A percentile compares a stretch with the other conserved stretches of the same genome.
phyloP scores from a whole-genome alignment of 192 early-diverging fungal species.

The Coemansia sp. region DNA sequence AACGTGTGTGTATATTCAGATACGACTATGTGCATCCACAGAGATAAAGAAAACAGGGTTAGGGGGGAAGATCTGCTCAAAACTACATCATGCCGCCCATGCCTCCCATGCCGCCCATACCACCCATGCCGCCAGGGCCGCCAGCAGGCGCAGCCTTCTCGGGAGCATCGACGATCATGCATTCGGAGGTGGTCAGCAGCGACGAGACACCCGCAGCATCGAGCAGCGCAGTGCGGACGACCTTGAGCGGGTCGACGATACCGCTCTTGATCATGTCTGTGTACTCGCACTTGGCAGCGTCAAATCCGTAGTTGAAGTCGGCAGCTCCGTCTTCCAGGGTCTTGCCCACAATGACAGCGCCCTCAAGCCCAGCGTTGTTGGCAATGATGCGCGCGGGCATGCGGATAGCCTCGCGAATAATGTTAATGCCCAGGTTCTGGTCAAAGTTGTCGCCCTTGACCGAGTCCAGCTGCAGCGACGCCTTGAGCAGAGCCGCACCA shows the following conservation, averaged over 20 bases:
- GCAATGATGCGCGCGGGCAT: conserved; percentile 94
- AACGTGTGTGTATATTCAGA: conserved; percentile 8
- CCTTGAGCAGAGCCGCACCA: conserved; percentile 96
- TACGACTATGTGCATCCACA: neutral
- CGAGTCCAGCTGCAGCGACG: conserved; percentile 76
- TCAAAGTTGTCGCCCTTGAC: conserved; percentile 98
- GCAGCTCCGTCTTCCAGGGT: conserved; percentile 76
- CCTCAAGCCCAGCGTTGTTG: conserved; percentile 97
- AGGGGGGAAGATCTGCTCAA: neutral
- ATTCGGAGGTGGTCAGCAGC: conserved; percentile 97
- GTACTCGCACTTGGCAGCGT: conserved; percentile 91
- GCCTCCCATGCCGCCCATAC: conserved; percentile 73
- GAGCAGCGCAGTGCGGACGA: conserved; percentile 96
- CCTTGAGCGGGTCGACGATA: conserved; percentile 99
- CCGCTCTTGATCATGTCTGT: conserved; percentile 97
- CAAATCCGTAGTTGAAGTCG: conserved; percentile 93
- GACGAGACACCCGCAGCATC: conserved; percentile 98
- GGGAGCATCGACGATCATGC: conserved; percentile 97
- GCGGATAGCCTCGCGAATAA: conserved; percentile 92
- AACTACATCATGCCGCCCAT: conserved; percentile 56
- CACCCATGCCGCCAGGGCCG: conserved; percentile 69
- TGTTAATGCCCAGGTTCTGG: conserved; percentile 97
- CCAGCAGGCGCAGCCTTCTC: conserved; percentile 65
- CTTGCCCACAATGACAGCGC: conserved; percentile 95
- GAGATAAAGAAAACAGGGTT: conserved; percentile 2